Evolutionary conservation across 768 basidiomycete species (phyloP).

Genomic region (Pleurotus eryngii): DNA sequence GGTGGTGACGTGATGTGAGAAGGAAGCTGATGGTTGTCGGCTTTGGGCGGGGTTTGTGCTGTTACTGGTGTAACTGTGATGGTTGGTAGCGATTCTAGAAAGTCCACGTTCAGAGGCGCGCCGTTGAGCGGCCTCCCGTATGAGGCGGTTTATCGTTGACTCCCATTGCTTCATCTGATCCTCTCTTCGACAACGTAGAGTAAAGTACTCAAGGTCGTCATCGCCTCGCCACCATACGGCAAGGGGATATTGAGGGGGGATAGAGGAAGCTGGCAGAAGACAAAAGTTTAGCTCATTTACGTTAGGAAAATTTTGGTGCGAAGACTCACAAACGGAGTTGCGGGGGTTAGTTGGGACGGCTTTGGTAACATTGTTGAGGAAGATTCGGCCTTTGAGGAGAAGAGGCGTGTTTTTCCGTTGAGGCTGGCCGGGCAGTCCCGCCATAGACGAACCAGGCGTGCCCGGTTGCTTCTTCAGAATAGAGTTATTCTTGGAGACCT

Average conservation of each 20-base stretch:
- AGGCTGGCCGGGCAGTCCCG: slow-evolving; percentile 51
- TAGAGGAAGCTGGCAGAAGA: slow-evolving; percentile 37
- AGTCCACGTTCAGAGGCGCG: slow-evolving; percentile 64
- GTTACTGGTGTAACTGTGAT: slow-evolving; percentile 26
- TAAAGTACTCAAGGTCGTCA: slow-evolving; percentile 90
- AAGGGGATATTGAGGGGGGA: slow-evolving; percentile 67
- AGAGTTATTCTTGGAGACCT: slow-evolving; percentile 80
- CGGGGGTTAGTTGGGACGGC: slow-evolving; percentile 62
- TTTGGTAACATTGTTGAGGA: slow-evolving; percentile 91
- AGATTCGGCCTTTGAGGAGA: slow-evolving; percentile 93
- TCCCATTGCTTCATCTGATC: slow-evolving; percentile 96
- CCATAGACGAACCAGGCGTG: slow-evolving; percentile 42
- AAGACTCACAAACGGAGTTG: slow-evolving; percentile 54
- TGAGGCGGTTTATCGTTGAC: slow-evolving; percentile 80
- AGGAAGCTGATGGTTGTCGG: slow-evolving; percentile 30
- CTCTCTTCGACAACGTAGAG: slow-evolving; percentile 87
- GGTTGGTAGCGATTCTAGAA: slow-evolving; percentile 43
- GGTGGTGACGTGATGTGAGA: slow-evolving; percentile 29
- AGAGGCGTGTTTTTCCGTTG: slow-evolving; percentile 80
- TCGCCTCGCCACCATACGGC: slow-evolving; percentile 96
- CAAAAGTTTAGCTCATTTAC: slow-evolving; percentile 6
- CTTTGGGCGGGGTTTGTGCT: slow-evolving; percentile 39
- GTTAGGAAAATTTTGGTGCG: slow-evolving; percentile 5
- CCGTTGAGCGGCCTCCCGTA: slow-evolving; percentile 70
- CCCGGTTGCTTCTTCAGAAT: slow-evolving; percentile 80